Evolutionary conservation across 139 green algal genomes (phyloP).

Genomic region (Coelastrella sp.): DNA sequence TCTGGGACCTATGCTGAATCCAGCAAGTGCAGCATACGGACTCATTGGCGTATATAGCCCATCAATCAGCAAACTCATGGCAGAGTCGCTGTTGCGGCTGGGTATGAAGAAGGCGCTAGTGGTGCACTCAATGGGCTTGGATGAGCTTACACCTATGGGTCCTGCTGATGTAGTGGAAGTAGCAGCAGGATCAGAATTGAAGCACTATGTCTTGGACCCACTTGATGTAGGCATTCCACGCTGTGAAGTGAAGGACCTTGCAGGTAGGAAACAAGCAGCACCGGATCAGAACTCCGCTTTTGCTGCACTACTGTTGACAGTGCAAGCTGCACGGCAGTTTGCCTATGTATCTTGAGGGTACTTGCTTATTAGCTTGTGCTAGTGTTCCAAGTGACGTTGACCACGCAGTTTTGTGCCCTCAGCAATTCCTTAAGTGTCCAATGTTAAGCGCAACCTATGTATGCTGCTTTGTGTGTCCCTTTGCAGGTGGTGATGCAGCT

Average conservation of each 20-base stretch:
- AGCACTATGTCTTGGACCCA: conserved; percentile 76
- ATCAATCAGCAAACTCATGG: conserved; percentile 87
- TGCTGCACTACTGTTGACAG: conserved; percentile 65
- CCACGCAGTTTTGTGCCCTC: too few relatives aligned
- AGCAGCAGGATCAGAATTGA: conserved; percentile 47
- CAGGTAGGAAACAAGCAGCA: not conserved
- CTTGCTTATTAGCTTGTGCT: too few relatives aligned
- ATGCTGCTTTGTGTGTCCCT: conserved; percentile 3
- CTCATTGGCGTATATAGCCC: conserved; percentile 95
- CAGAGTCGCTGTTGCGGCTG: conserved; percentile 79
- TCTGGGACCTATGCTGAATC: conserved; percentile 98
- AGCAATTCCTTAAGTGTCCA: too few relatives aligned
- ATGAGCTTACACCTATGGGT: conserved; percentile 98
- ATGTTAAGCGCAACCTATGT: too few relatives aligned
- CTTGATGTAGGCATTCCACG: conserved; percentile 90
- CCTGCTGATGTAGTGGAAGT: conserved; percentile 95
- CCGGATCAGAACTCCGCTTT: conserved; percentile 71
- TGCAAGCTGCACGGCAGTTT: conserved; percentile 91
- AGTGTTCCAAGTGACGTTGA: too few relatives aligned
- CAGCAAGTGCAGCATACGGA: conserved; percentile 84
- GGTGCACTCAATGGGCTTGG: conserved; percentile 94
- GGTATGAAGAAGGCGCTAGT: conserved; percentile 92
- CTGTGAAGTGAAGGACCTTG: conserved; percentile 93
- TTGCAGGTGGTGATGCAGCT: conserved; percentile 82
- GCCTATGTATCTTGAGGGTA: too few relatives aligned